These are phyloP conservation scores for Arachis stenosperma DNA, from an alignment of 306 rosid species.

Conservation along the genomic window DNA sequence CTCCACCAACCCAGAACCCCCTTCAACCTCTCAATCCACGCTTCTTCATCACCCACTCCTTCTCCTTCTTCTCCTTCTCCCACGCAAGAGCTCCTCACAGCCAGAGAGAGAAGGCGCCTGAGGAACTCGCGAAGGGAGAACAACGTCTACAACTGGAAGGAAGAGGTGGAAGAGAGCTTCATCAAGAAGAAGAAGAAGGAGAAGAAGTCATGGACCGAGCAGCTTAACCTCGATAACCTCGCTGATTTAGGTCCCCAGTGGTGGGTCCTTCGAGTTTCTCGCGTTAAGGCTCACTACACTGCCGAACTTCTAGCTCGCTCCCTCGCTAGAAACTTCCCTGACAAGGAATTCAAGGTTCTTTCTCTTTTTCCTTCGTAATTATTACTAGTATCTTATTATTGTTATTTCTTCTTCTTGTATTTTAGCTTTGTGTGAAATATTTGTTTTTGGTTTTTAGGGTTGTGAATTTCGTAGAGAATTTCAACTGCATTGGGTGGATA, in stretches of 20 bases:
- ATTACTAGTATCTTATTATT: background rate
- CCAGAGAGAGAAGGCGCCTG: constrained; percentile 67
- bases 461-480: background rate
- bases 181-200: constrained; percentile 74
- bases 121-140: constrained; percentile 76
- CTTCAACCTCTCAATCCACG: constrained; percentile 50
- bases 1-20: constrained; percentile 35
- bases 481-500: background rate
- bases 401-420: no score
- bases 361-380: background rate
- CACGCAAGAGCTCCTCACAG: constrained; percentile 51
- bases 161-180: constrained; percentile 76
- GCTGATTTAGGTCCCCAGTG: constrained; percentile 80
- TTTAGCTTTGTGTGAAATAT: background rate
- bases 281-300: constrained; percentile 58
- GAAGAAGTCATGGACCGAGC: constrained; percentile 63
- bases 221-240: constrained; percentile 76
- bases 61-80: background rate
- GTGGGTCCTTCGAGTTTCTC: constrained; percentile 73
- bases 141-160: constrained; percentile 70
- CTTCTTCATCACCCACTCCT: constrained; percentile 27
- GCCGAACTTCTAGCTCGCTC: constrained; percentile 69
- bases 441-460: background rate
- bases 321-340: constrained; percentile 62
- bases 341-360: constrained; percentile 63